Conservation (phyloP, 2,329 filamentous ascomycete genomes). For the Diaporthe destruens region DNA sequence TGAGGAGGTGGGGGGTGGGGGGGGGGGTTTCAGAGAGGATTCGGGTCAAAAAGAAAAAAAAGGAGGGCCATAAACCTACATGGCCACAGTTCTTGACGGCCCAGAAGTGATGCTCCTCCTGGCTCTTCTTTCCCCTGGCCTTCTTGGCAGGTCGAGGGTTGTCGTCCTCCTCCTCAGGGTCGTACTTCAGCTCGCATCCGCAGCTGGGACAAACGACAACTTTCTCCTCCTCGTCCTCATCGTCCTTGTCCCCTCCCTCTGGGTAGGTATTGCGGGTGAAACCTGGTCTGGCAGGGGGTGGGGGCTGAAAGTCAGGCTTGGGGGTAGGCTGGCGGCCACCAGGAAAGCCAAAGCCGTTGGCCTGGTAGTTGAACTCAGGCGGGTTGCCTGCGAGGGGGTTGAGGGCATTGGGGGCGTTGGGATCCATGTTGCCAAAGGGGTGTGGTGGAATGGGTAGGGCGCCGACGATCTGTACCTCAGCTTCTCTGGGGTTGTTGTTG, state of each 20-base stretch:
- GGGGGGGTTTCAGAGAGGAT: background rate
- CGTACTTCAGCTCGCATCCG: constrained; percentile 83
- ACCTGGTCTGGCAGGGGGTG: constrained; percentile 75
- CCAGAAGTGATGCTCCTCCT: constrained; percentile 88
- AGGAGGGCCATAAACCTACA: constrained; percentile 64
- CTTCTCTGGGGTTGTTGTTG: constrained; percentile 42
- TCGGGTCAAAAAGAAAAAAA: background rate
- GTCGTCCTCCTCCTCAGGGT: constrained; percentile 60
- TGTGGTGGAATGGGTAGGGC: constrained; percentile 35
- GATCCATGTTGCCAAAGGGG: constrained; percentile 39
- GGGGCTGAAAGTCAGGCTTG: constrained; percentile 70
- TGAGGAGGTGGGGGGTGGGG: background rate
- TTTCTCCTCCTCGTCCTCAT: constrained; percentile 75
- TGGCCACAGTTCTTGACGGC: constrained; percentile 92
- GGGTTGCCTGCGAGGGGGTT: constrained; percentile 48
- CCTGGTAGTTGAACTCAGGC: constrained; percentile 51
- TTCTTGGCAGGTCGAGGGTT: constrained; percentile 52
- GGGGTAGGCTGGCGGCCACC: constrained; percentile 49
- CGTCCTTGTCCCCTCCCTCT: constrained; percentile 59
- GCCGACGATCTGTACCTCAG: constrained; percentile 48
- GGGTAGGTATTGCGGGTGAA: constrained; percentile 73
- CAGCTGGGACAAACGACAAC: constrained; percentile 89
- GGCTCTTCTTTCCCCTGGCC: constrained; percentile 61
- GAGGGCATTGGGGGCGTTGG: constrained; percentile 33
- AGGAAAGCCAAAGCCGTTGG: constrained; percentile 49